Conservation (phyloP, 495 filamentous ascomycete genomes). For the Polyplosphaeria fusca region DNA sequence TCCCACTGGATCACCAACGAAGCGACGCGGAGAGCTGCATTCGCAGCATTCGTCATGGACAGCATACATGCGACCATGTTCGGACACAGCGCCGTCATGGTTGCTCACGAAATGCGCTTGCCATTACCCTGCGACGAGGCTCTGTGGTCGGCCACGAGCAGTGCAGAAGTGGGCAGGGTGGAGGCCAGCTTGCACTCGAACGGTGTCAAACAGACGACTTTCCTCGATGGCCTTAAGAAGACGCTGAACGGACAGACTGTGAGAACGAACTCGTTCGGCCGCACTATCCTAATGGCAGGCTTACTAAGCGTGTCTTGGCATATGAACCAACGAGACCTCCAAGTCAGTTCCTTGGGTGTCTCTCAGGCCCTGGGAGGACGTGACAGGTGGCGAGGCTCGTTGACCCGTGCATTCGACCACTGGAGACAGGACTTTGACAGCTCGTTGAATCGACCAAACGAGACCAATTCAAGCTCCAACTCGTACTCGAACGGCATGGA, state of each 20-base stretch:
- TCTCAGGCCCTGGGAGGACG: conserved; percentile 78
- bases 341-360: conserved; percentile 81
- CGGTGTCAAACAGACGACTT: conserved; percentile 81
- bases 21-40: conserved; percentile 83
- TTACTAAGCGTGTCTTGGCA: conserved; percentile 94
- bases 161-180: conserved; percentile 80
- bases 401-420: conserved; percentile 87
- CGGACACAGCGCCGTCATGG: conserved; percentile 95
- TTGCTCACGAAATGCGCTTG: conserved; percentile 90
- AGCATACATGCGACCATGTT: conserved; percentile 98
- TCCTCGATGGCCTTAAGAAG: conserved; percentile 86
- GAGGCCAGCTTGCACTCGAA: conserved; percentile 78
- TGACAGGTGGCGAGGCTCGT: conserved; percentile 86
- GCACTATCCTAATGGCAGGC: conserved; percentile 94
- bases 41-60: conserved; percentile 93
- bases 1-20: conserved; percentile 95
- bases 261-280: conserved; percentile 88
- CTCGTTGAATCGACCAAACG: conserved; percentile 57
- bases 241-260: conserved; percentile 85
- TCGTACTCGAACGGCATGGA: conserved; percentile 46
- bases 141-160: conserved; percentile 88
- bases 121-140: conserved; percentile 92
- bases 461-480: conserved; percentile 35
- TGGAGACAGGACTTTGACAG: conserved; percentile 95
- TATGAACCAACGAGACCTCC: conserved; percentile 94